Evolutionary conservation across 2,329 filamentous ascomycete species (phyloP).

Genomic region (Colletotrichum somersetense): DNA sequence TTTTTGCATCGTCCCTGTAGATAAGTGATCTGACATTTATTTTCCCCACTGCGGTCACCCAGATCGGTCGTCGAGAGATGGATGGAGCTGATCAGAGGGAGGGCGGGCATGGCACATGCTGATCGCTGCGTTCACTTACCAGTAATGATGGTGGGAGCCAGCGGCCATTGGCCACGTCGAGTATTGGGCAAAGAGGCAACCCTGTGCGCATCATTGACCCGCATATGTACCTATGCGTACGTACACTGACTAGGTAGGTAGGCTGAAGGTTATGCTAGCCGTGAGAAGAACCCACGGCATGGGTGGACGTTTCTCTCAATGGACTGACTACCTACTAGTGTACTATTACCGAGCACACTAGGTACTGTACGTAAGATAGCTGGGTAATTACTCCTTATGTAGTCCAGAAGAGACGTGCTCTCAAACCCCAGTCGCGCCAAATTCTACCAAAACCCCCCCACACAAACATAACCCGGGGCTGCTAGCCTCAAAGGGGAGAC

Average conservation of each 20-base stretch:
- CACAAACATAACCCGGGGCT: background rate
- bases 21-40: constrained; percentile 37
- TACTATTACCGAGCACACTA: too few species aligned
- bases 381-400: too few species aligned
- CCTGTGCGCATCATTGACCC: constrained; percentile 41
- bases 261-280: constrained; percentile 32
- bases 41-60: constrained; percentile 28
- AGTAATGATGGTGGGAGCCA: constrained; percentile 1
- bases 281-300: constrained; percentile 19
- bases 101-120: constrained; percentile 16
- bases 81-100: constrained; percentile 21
- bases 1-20: constrained; percentile 34
- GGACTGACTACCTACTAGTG: too few species aligned
- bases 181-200: constrained; percentile 25
- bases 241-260: too few species aligned
- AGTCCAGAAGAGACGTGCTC: constrained; percentile 15
- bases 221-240: too few species aligned
- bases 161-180: constrained; percentile 25
- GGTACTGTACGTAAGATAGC: too few species aligned
- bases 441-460: background rate
- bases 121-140: constrained; percentile 21
- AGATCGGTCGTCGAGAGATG: constrained; percentile 11
- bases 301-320: background rate
- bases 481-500: background rate
- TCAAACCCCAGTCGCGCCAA: background rate